Evolutionary conservation across 352 stramenopile genomes (phyloP).

Genomic region (Phytophthora quininea): DNA sequence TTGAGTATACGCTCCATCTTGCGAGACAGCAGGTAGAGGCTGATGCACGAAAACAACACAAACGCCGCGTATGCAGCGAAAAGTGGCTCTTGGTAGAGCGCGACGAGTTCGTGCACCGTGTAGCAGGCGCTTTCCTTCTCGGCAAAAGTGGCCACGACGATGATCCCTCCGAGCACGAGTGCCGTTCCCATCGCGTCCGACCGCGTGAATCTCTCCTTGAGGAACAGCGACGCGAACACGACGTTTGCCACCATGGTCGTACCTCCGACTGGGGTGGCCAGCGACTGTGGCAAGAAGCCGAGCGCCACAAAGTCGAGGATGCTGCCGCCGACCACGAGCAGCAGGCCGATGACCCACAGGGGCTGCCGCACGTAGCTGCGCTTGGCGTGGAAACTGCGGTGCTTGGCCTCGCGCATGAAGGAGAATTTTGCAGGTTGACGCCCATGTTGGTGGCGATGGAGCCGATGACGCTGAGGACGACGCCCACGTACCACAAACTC

Average conservation of each 20-base stretch:
- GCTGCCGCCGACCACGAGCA: conserved; percentile 75
- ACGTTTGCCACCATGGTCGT: conserved; percentile 88
- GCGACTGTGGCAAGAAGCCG: conserved; percentile 80
- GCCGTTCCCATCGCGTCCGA: conserved; percentile 71
- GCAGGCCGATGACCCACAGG: conserved; percentile 79
- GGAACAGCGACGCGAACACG: conserved; percentile 79
- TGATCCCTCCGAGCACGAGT: conserved; percentile 75
- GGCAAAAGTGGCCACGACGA: conserved; percentile 80
- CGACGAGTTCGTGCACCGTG: conserved; percentile 74
- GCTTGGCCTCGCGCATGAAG: conserved; percentile 85
- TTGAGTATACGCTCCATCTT: conserved; percentile 54
- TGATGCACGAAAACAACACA: conserved; percentile 43
- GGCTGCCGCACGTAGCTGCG: conserved; percentile 78
- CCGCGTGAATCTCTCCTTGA: conserved; percentile 74
- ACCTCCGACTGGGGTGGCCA: conserved; percentile 79
- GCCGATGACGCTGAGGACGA: conserved; percentile 75
- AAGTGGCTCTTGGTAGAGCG: conserved; percentile 61
- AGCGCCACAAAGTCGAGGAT: conserved; percentile 79
- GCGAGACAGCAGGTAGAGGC: conserved; percentile 45
- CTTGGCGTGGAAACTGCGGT: conserved; percentile 53
- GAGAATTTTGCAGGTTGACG: conserved; percentile 91
- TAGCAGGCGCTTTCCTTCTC: conserved; percentile 81
- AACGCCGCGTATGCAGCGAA: conserved; percentile 77
- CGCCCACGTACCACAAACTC: conserved; percentile 73
- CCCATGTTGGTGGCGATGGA: conserved; percentile 85